phyloP scores from a whole-genome alignment of 371 early-diverging fungal species.

The Mucor racemosus region DNA sequence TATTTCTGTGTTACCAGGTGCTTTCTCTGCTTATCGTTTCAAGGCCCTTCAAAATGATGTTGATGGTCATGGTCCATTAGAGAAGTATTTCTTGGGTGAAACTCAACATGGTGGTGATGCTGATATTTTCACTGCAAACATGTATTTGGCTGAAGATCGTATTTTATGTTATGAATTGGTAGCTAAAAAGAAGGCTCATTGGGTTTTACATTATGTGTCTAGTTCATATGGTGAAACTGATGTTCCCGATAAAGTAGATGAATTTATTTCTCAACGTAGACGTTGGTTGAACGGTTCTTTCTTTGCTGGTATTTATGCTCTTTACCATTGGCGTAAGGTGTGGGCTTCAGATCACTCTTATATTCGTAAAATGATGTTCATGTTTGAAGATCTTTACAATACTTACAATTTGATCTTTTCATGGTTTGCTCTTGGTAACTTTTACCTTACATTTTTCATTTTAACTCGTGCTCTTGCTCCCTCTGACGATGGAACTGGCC shows the following conservation, averaged over 20 bases:
- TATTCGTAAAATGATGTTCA: slow-evolving; percentile 66
- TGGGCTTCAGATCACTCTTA: slow-evolving; percentile 67
- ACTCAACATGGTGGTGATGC: slow-evolving; percentile 76
- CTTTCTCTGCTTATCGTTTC: slow-evolving; percentile 95
- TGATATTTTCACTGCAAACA: slow-evolving; percentile 73
- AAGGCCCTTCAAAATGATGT: slow-evolving; percentile 78
- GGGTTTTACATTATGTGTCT: slow-evolving; percentile 73
- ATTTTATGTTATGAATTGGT: slow-evolving; percentile 87
- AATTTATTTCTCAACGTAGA: slow-evolving; percentile 86
- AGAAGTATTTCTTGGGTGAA: slow-evolving; percentile 94
- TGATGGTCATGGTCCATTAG: slow-evolving; percentile 76
- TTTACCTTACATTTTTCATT: slow-evolving; percentile 85
- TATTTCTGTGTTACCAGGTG: slow-evolving; percentile 94
- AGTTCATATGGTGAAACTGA: slow-evolving; percentile 83
- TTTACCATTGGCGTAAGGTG: slow-evolving; percentile 61
- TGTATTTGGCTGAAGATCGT: slow-evolving; percentile 87
- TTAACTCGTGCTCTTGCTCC: slow-evolving; percentile 49
- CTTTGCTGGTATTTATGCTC: slow-evolving; percentile 69
- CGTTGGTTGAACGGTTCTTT: slow-evolving; percentile 89
- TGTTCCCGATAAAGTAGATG: slow-evolving; percentile 77
- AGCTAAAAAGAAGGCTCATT: slow-evolving; percentile 70
- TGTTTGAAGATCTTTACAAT: slow-evolving; percentile 70
- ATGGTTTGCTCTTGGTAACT: slow-evolving; percentile 78
- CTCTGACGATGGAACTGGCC: slow-evolving; percentile 22
- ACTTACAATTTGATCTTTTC: slow-evolving; percentile 67